These are phyloP conservation scores for Alternaria sp. DNA, from an alignment of 2,329 filamentous ascomycete species.

Conservation along the genomic window DNA sequence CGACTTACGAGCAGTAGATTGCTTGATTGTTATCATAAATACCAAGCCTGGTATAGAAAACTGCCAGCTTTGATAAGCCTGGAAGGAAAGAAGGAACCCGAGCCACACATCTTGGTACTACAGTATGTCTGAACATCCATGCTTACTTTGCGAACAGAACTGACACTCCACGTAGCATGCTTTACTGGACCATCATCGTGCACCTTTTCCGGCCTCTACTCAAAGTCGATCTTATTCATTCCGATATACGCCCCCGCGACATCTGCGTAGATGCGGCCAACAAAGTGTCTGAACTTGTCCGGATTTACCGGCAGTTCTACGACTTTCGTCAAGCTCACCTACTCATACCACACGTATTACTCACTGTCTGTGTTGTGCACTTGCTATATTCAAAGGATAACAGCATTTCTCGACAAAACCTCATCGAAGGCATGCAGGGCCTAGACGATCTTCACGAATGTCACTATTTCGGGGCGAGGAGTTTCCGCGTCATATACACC, in stretches of 20 bases:
- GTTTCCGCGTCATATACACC: conserved; percentile 52
- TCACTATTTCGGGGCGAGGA: conserved; percentile 53
- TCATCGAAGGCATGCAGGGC: conserved; percentile 52
- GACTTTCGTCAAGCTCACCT: conserved; percentile 51
- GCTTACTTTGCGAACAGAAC: neutral
- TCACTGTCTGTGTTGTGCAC: conserved; percentile 54
- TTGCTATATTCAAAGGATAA: conserved; percentile 53
- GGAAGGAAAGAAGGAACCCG: conserved; percentile 59
- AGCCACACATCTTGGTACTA: conserved; percentile 74
- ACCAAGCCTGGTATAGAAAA: conserved; percentile 73
- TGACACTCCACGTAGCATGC: conserved; percentile 56
- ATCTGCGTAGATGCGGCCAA: conserved; percentile 64
- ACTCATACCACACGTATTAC: conserved; percentile 49
- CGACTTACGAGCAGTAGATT: conserved; percentile 69
- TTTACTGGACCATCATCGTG: conserved; percentile 73
- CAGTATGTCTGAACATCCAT: conserved; percentile 64
- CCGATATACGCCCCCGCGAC: conserved; percentile 67
- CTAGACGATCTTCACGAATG: conserved; percentile 53
- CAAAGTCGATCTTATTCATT: conserved; percentile 65
- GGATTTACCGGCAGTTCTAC: conserved; percentile 54
- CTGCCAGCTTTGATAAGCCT: conserved; percentile 70
- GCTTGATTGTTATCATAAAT: conserved; percentile 70
- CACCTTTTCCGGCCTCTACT: conserved; percentile 78
- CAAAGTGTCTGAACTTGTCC: conserved; percentile 52
- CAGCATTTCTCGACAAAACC: conserved; percentile 44